Conservation (phyloP, 495 filamentous ascomycete species). For the Tuber brumale region DNA sequence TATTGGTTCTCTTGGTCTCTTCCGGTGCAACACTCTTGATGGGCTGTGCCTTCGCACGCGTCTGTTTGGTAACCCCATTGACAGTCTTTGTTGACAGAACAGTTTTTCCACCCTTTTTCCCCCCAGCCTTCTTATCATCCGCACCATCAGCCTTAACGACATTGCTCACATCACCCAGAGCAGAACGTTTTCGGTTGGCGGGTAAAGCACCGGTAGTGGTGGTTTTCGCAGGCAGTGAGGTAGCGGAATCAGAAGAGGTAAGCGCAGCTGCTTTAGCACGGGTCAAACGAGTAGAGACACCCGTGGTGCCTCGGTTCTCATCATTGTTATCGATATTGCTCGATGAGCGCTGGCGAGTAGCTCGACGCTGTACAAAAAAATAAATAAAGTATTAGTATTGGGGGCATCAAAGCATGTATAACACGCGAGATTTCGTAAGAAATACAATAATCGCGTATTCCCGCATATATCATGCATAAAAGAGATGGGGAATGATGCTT, state of each 20-base stretch:
- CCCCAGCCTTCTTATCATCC: constrained; percentile 51
- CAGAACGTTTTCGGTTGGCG: constrained; percentile 60
- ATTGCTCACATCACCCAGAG: constrained; percentile 92
- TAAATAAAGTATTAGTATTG: constrained; percentile 22
- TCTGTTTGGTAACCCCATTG: constrained; percentile 37
- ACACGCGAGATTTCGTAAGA: constrained; percentile 8
- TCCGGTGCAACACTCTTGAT: constrained; percentile 35
- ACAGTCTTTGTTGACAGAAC: constrained; percentile 44
- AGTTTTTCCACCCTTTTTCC: constrained; percentile 51
- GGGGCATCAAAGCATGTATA: constrained; percentile 44
- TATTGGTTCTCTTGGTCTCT: constrained; percentile 34
- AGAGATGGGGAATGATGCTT: constrained; percentile 11
- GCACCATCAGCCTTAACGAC: constrained; percentile 65
- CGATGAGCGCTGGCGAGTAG: constrained; percentile 55
- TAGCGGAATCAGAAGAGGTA: constrained; percentile 63
- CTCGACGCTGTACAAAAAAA: constrained; percentile 41
- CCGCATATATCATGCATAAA: constrained; percentile 14
- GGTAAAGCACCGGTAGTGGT: constrained; percentile 47
- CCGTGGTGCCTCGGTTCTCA: constrained; percentile 60
- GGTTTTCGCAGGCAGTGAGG: constrained; percentile 62
- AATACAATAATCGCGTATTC: constrained; percentile 22
- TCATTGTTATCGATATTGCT: constrained; percentile 80
- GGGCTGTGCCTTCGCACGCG: constrained; percentile 35
- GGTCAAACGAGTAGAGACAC: constrained; percentile 66
- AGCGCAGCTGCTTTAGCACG: constrained; percentile 72